phyloP scores from a whole-genome alignment of 2,329 filamentous ascomycete species.

The Colletotrichum gloeosporioides region DNA sequence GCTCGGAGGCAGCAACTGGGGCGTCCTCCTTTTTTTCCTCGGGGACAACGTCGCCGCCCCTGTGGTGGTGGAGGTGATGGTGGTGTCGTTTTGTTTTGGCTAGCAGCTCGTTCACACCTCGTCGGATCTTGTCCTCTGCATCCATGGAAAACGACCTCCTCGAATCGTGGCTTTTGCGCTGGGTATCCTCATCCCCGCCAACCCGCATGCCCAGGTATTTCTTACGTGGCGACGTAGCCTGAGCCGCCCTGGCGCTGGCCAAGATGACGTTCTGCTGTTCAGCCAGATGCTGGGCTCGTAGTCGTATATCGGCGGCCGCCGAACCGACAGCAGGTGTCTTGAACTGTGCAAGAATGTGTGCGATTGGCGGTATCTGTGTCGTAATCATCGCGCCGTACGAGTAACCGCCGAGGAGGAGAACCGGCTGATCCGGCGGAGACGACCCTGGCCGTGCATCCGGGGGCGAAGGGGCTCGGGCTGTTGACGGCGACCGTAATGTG shows the following conservation, averaged over 20 bases:
- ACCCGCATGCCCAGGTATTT: constrained; percentile 48
- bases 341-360: constrained; percentile 66
- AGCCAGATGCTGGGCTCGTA: constrained; percentile 73
- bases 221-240: constrained; percentile 27
- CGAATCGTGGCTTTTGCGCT: constrained; percentile 45
- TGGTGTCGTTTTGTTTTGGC: constrained; percentile 39
- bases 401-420: constrained; percentile 77
- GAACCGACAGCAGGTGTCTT: constrained; percentile 56
- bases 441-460: background rate
- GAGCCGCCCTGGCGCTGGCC: constrained; percentile 37
- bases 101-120: constrained; percentile 53
- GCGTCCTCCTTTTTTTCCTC: constrained; percentile 22
- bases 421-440: constrained; percentile 24
- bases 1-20: constrained; percentile 23
- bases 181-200: constrained; percentile 52
- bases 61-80: constrained; percentile 22
- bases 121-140: constrained; percentile 52
- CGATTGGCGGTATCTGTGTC: constrained; percentile 70
- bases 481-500: background rate
- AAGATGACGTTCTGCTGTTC: constrained; percentile 62
- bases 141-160: constrained; percentile 44
- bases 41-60: background rate
- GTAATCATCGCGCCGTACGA: constrained; percentile 90
- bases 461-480: background rate
- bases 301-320: constrained; percentile 70